phyloP scores from a whole-genome alignment of 495 filamentous ascomycete genomes.

The Annulohypoxylon stygium region DNA sequence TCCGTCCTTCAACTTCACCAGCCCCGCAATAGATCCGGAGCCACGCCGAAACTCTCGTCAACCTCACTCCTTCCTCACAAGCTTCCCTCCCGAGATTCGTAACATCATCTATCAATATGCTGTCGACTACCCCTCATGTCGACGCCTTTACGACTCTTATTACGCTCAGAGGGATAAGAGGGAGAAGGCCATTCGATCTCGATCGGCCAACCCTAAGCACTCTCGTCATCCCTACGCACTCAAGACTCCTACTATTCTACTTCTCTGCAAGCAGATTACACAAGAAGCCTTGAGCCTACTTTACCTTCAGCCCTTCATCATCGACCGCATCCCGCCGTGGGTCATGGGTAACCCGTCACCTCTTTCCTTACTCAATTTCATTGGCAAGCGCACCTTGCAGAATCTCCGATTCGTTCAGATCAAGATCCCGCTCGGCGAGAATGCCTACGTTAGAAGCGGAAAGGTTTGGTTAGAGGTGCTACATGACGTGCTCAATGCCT shows the following conservation, averaged over 20 bases:
- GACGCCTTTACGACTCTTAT: constrained; percentile 48
- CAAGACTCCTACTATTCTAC: constrained; percentile 50
- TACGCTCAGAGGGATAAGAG: constrained; percentile 48
- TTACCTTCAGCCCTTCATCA: constrained; percentile 42
- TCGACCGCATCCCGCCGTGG: constrained; percentile 57
- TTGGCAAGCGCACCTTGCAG: constrained; percentile 50
- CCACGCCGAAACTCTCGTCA: not conserved
- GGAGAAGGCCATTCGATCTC: constrained; percentile 38
- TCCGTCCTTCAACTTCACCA: constrained; percentile 40
- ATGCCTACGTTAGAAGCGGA: constrained; percentile 44
- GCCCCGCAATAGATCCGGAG: constrained; percentile 18
- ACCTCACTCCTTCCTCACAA: constrained; percentile 42
- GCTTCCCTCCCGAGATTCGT: constrained; percentile 52
- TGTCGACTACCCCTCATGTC: constrained; percentile 47
- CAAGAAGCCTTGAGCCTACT: constrained; percentile 49
- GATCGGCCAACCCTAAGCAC: constrained; percentile 21
- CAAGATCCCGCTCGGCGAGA: constrained; percentile 50
- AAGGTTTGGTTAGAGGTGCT: constrained; percentile 49
- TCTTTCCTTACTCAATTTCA: constrained; percentile 48
- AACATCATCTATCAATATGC: constrained; percentile 52
- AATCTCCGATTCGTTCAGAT: constrained; percentile 51
- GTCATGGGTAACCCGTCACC: constrained; percentile 47
- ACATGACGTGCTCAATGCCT: constrained; percentile 42
- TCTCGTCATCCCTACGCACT: constrained; percentile 38
- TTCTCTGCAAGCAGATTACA: constrained; percentile 56